Conservation (phyloP, 2,329 filamentous ascomycete species). For the Decorospora gaudefroyi region DNA sequence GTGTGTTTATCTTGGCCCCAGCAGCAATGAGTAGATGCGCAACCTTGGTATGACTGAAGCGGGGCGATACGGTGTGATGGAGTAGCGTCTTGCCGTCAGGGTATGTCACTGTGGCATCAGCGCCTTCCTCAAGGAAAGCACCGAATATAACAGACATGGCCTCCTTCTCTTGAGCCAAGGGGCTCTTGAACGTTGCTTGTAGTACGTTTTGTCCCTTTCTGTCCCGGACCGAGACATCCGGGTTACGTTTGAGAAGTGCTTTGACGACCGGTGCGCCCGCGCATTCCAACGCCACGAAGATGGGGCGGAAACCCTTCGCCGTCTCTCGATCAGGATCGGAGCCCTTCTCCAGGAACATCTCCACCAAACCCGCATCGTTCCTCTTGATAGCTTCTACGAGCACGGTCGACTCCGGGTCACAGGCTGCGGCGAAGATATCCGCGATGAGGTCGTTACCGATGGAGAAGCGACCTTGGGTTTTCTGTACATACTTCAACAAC, state of each 20-base stretch:
- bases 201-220: slow-evolving; percentile 31
- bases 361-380: slow-evolving; percentile 32
- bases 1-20: slow-evolving; percentile 28
- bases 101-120: slow-evolving; percentile 28
- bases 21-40: slow-evolving; percentile 30
- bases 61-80: slow-evolving; percentile 31
- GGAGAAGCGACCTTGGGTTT: slow-evolving; percentile 32
- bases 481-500: slow-evolving; percentile 38
- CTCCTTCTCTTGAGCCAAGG: slow-evolving; percentile 31
- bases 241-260: slow-evolving; percentile 34
- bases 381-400: slow-evolving; percentile 42
- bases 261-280: slow-evolving; percentile 32
- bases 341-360: slow-evolving; percentile 40
- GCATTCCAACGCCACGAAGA: slow-evolving; percentile 38
- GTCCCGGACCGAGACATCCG: slow-evolving; percentile 33
- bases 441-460: slow-evolving; percentile 42
- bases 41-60: slow-evolving; percentile 23
- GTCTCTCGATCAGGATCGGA: slow-evolving; percentile 37
- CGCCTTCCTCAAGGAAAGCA: slow-evolving; percentile 32
- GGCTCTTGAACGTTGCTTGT: slow-evolving; percentile 34
- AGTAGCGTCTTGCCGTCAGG: slow-evolving; percentile 39
- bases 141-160: slow-evolving; percentile 28
- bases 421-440: slow-evolving; percentile 40
- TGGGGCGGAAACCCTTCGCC: slow-evolving; percentile 28
- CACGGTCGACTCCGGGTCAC: slow-evolving; percentile 40